Base-by-base conservation (phyloP, 2,329 filamentous ascomycete species). In the Hymenoscyphus occultus region DNA sequence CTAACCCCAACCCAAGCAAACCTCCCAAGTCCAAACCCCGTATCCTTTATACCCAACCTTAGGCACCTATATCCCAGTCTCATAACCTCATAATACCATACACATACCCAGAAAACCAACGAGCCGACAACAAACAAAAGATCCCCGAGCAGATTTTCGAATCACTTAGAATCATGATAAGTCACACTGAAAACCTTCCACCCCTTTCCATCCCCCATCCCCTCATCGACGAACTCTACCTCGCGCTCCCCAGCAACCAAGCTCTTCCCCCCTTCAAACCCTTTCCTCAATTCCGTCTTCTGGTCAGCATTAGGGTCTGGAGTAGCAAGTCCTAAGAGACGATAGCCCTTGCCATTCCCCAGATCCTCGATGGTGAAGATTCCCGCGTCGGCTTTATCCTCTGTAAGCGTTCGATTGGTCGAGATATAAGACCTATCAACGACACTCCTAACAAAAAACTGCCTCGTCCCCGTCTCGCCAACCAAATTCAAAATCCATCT, bases 401-500 rank as follows among this genome's bases (percentile, higher is more conserved):
- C 16, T 1, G 40, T 56, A 0, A 68, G 48, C 7, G 61, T 48
- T 5, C 32, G 35, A 12, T 57, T 35, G 16, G 16, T 9, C 1
- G 56, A 74, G 12, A 79, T 64, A 71, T 75, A 79, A 59, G 70
- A 73, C 3, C 75, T 74, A 68, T 80, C 78, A 5, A 79, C 63
- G 6, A 78, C 78, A 64, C 76, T 80, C 14, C 74, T 76, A 35
- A 80, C 71, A 2, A 69, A 73, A 70, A 80, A 80, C 1, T 35
- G 40, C 39, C 74, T 65, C 2, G 72, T 71, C 39, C 74, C 76
- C 9, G 56, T 45, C 13, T 64, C 61, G 1, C 54, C 73, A 5
- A 72, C 73, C 65, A 80, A 77, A 68, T 84, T 81, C 1, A 82
- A 72, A 2, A 84, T 75, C 80, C 81, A 84, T 45, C 82, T 78